These are phyloP conservation scores for Rhizopogon vulgaris DNA, from an alignment of 768 basidiomycete genomes.

Conservation along the genomic window DNA sequence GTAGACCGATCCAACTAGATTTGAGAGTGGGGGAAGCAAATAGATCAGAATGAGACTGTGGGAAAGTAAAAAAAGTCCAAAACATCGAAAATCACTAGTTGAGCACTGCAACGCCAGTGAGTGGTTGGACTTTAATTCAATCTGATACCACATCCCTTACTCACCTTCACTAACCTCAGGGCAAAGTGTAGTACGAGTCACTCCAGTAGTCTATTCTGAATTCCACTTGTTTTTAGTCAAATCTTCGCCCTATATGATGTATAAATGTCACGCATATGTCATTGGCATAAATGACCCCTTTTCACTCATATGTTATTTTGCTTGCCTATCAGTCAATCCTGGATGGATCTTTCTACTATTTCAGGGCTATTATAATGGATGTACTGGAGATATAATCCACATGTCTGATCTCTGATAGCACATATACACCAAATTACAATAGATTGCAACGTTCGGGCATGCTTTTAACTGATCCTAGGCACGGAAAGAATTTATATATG, in stretches of 20 bases:
- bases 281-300: no score
- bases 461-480: not conserved
- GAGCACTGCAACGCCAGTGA: no score
- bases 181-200: no score
- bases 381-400: not conserved
- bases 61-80: not conserved
- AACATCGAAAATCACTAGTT: no score
- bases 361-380: not conserved
- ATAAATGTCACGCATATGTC: no score
- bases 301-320: not conserved
- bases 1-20: not conserved
- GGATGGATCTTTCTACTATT: not conserved
- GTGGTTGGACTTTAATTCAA: no score
- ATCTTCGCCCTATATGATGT: no score
- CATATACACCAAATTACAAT: not conserved
- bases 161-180: no score
- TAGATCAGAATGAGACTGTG: not conserved
- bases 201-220: no score
- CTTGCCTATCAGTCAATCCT: not conserved
- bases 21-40: not conserved
- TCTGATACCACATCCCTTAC: no score
- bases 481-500: not conserved
- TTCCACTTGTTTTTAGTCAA: no score
- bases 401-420: not conserved
- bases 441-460: not conserved